Evolutionary conservation across 2,329 filamentous ascomycete species (phyloP), one percentile per base, ranked within the genome.

Genomic region (Colletotrichum limetticola): DNA sequence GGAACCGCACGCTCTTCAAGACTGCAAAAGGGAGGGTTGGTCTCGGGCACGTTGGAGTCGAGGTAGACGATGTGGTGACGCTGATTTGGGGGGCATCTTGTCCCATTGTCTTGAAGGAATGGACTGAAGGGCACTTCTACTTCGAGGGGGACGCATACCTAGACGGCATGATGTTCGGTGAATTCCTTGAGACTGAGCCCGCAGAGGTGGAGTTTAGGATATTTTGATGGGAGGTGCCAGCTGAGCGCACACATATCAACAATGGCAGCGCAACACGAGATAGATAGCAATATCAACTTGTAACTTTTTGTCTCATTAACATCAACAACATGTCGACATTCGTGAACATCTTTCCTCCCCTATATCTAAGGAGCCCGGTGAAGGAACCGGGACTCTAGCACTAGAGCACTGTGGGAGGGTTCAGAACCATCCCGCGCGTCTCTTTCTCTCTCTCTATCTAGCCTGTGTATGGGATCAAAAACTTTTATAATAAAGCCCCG

Each of bases 1-100:
- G 6, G 37, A 59, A 12, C 5, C 63, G 75, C 46, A 76, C 72
- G 8, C 55, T 77, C 7, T 77, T 77, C 66, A 76, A 75, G 69
- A 77, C 75, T 6, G 56, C 49, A 8, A 70, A 75, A 22, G 69
- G 68, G 2, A 75, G 68, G 71, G 35, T 77, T 16, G 74, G 74
- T 5, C 11, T 74, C 16, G 75, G 74, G 37, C 16, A 42, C 37
- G 37, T 42, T 19, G 37, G 37, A 19, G 37, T 42, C 37, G 37
- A 42, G 5, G 37, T 42, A 19, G 37, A 19, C 37, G 22, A 53
- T 53, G n/a, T 53, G n/a, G 19, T 53, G 49, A 22, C n/a, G 8
- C 22, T 53, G 49, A 24, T 53, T 53, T 53, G 19, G 49, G 49
- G 46, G 19, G n/a, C 8, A 24, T 22, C 9, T 22, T 53, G n/a